A percentile compares a stretch with the other conserved stretches of the same genome.
Evolutionary conservation across 768 basidiomycete species (phyloP).

Genomic region (Lentinula detonsa): DNA sequence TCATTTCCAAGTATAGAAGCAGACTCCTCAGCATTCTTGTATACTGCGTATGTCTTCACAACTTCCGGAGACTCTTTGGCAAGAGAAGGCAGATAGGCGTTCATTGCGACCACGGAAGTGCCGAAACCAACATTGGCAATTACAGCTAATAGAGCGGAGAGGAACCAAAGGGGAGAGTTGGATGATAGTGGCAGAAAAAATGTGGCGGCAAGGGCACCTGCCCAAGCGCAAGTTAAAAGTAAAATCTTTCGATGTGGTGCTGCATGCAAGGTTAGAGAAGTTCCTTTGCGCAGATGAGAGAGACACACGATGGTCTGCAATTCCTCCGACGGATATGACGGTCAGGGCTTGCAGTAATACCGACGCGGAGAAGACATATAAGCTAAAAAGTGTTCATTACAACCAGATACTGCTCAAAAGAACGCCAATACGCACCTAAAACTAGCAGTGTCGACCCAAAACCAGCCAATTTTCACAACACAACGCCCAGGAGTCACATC

Average conservation of each 20-base stretch:
- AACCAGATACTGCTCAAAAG: no score
- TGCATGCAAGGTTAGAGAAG: constrained; percentile 11
- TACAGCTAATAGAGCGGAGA: constrained; percentile 65
- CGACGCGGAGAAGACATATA: constrained; percentile 84
- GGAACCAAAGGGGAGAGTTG: constrained; percentile 59
- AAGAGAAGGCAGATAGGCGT: constrained; percentile 77
- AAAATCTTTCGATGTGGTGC: constrained; percentile 72
- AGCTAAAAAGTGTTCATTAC: constrained; percentile 30
- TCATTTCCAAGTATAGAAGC: constrained; percentile 10
- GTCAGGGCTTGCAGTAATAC: constrained; percentile 90
- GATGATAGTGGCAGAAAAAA: constrained; percentile 73
- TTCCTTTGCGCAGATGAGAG: background rate
- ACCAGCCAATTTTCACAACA: constrained; percentile 76
- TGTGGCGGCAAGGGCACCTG: constrained; percentile 65
- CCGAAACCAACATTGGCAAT: constrained; percentile 84
- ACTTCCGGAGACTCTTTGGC: constrained; percentile 65
- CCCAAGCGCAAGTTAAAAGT: constrained; percentile 65
- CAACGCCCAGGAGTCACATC: constrained; percentile 46
- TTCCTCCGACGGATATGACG: constrained; percentile 89
- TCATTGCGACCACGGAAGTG: constrained; percentile 82
- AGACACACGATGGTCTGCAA: constrained; percentile 82
- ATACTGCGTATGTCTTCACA: background rate
- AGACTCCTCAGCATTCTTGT: background rate
- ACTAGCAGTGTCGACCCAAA: constrained; percentile 88
- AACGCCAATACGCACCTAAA: constrained; percentile 58